These are phyloP conservation scores for Ogataea parapolymorpha DNA, from an alignment of 805 yeast genomes.

Conservation along the genomic window DNA sequence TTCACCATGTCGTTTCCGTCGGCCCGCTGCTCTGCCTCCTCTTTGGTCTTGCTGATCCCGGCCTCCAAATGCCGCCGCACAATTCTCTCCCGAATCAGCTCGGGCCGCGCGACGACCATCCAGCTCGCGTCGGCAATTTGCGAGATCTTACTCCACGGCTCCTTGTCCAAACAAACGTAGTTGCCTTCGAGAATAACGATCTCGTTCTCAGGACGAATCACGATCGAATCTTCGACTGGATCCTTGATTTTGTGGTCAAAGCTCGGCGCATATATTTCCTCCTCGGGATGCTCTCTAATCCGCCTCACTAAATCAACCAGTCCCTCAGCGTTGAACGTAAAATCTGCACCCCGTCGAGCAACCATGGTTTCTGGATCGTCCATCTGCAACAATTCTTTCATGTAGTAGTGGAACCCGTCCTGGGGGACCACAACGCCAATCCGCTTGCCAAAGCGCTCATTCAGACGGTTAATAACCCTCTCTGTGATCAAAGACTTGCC, in stretches of 20 bases:
- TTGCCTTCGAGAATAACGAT: conserved; percentile 41
- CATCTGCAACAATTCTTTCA: conserved; percentile 27
- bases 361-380: conserved; percentile 37
- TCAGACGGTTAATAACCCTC: conserved; percentile 2
- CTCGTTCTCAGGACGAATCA: conserved; percentile 26
- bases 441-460: neutral
- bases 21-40: conserved; percentile 37
- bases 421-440: conserved; percentile 14
- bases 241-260: conserved; percentile 41
- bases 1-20: conserved; percentile 40
- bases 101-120: conserved; percentile 30
- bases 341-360: conserved; percentile 48
- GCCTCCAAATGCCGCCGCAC: conserved; percentile 37
- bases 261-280: conserved; percentile 27
- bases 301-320: conserved; percentile 27
- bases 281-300: conserved; percentile 2
- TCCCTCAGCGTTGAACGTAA: conserved; percentile 37
- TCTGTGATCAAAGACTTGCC: conserved; percentile 11
- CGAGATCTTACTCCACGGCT: conserved; percentile 33
- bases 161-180: conserved; percentile 36
- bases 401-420: conserved; percentile 41
- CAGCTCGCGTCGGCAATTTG: conserved; percentile 33
- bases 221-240: conserved; percentile 37
- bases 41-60: conserved; percentile 31
- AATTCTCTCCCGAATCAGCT: conserved; percentile 30